These are phyloP conservation scores for Trichosporon sp. DNA, from an alignment of 1,284 basidiomycete genomes.

Conservation along the genomic window DNA sequence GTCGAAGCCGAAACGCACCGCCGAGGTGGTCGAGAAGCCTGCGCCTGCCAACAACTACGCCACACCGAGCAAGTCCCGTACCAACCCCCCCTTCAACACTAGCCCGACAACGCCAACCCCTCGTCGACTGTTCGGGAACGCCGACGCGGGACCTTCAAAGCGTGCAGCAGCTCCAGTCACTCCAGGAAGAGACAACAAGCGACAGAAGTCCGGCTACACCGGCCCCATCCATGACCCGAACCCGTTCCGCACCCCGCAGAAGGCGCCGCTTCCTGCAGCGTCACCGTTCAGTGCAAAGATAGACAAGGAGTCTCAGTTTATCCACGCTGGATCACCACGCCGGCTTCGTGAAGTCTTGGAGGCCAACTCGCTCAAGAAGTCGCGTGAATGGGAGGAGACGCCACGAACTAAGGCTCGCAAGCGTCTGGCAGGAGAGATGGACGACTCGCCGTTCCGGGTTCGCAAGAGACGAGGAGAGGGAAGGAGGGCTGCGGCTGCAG, in stretches of 20 bases:
- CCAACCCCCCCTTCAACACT: neutral
- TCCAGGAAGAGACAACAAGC: constrained; percentile 5
- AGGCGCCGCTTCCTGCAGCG: constrained; percentile 11
- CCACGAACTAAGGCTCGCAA: constrained; percentile 54
- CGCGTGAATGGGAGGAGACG: constrained; percentile 39
- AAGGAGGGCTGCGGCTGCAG: neutral
- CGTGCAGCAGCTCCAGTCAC: neutral
- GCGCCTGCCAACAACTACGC: neutral
- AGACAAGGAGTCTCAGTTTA: constrained; percentile 43
- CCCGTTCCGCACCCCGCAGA: constrained; percentile 44
- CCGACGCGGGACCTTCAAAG: neutral
- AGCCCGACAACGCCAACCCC: constrained; percentile 19
- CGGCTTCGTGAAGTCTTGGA: constrained; percentile 50
- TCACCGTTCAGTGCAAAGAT: constrained; percentile 2
- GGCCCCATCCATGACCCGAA: constrained; percentile 51
- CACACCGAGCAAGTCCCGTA: neutral
- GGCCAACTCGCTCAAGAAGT: constrained; percentile 38
- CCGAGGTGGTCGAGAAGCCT: neutral
- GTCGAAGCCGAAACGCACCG: neutral
- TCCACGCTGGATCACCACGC: constrained; percentile 46
- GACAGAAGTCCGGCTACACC: constrained; percentile 33
- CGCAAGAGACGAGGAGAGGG: constrained; percentile 14
- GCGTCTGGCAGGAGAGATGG: constrained; percentile 52
- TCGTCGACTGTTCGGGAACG: neutral
- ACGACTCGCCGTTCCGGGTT: constrained; percentile 49